Evolutionary conservation across 2,329 filamentous ascomycete genomes (phyloP), one percentile per base, ranked within the genome.

Genomic region (Fusarium sp.): DNA sequence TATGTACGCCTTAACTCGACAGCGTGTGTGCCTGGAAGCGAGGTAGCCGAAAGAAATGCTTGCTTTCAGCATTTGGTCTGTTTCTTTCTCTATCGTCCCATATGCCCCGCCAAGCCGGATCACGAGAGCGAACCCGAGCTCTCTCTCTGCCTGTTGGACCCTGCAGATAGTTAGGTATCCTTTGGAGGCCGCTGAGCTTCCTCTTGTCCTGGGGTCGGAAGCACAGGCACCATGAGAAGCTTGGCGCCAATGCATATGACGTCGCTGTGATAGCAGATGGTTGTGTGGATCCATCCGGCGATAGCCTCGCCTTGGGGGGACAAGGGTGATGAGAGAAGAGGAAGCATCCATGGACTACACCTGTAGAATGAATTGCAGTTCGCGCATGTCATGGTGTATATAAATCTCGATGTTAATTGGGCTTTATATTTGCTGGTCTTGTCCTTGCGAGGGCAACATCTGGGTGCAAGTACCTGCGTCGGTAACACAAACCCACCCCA

Each of bases 201-300:
- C 37, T 18, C 31, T 31, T 31, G 31, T 38, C 37, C 18, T 18
- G 37, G 16, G 18, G 54, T 35, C 31, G 34, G 31, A 20, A 58
- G 9, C 16, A 57, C 31, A 57, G 27, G 54, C 54, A 34, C 54
- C 14, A 9, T 18, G 24, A 34, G 27, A 29, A 13, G 58, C 62
- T 73, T 73, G 70, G 71, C 71, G 62, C 62, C 70, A 67, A 73
- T 13, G 22, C 70, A 42, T 50, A 73, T 73, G 71, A 73, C 71
- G 71, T 71, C 70, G 24, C 59, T n/a, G 58, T 58, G 59, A 70
- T 62, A 22, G 62, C 62, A 56, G 50, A 16, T 34, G 37, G 29
- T 14, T 42, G 29, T n/a, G 37, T 57, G 42, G 67, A 56, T 65
- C 66, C 66, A 57, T 59, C 58, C 57, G 57, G 57, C 37, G 71